These are phyloP conservation scores for Citrus australasica DNA, from an alignment of 345 rosid species.

Conservation along the genomic window DNA sequence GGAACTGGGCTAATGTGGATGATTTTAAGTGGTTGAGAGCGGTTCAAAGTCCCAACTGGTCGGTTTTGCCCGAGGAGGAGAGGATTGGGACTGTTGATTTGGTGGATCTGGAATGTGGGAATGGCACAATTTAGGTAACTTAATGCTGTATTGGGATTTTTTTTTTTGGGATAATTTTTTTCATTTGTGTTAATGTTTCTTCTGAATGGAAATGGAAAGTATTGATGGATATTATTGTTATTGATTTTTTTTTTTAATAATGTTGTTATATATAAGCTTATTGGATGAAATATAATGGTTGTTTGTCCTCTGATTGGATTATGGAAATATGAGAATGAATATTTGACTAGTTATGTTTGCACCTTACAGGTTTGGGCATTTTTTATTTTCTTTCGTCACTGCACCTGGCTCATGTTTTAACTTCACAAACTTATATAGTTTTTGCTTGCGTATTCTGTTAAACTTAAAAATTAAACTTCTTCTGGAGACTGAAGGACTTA, in stretches of 20 bases:
- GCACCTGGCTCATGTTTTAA: neutral
- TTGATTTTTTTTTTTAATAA: neutral
- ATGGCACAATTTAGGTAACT: neutral
- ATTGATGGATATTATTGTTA: neutral
- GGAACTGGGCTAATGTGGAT: conserved; percentile 74
- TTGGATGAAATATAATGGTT: neutral
- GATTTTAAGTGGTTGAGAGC: conserved; percentile 93
- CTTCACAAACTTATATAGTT: neutral
- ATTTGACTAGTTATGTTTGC: neutral
- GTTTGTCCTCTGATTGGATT: neutral
- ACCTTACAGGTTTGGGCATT: neutral
- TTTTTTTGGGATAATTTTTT: neutral
- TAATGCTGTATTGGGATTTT: neutral
- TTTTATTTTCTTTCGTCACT: neutral
- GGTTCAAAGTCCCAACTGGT: conserved; percentile 38
- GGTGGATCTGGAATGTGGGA: conserved; percentile 3
- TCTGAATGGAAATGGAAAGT: neutral
- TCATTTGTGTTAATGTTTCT: neutral
- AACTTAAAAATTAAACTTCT: neutral
- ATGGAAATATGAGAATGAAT: neutral
- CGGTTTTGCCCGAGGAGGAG: conserved; percentile 39
- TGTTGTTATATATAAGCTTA: neutral
- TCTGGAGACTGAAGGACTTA: neutral
- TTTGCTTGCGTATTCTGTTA: neutral
- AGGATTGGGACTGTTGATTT: conserved; percentile 41